These are phyloP conservation scores for Cubamyces lactineus DNA, from an alignment of 768 basidiomycete genomes.

Conservation along the genomic window DNA sequence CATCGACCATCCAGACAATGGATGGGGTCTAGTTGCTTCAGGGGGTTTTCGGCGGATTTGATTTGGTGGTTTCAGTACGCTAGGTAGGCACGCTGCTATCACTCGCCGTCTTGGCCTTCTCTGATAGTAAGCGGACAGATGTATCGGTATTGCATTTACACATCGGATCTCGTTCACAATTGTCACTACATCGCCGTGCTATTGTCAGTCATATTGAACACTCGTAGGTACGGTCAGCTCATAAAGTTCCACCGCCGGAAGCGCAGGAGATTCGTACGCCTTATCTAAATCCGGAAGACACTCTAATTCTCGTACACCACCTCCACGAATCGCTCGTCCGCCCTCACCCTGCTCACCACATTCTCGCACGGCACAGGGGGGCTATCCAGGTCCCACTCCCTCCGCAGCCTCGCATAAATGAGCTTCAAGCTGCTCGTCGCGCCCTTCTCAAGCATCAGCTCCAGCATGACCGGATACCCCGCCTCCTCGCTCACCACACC, in stretches of 20 bases:
- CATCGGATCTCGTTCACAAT: not conserved
- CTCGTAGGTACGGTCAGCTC: not conserved
- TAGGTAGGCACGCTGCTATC: not conserved
- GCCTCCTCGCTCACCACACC: slow-evolving; percentile 44
- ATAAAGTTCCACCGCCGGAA: not conserved
- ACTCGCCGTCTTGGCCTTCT: not conserved
- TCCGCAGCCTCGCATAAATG: slow-evolving; percentile 64
- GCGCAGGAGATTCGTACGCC: not conserved
- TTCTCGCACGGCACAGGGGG: slow-evolving; percentile 27
- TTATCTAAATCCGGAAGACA: not conserved
- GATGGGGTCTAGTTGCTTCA: slow-evolving; percentile 30
- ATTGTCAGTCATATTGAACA: not conserved
- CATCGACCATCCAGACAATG: slow-evolving; percentile 44
- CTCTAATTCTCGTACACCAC: slow-evolving; percentile 36
- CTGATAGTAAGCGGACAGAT: not conserved
- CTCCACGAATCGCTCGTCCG: slow-evolving; percentile 39
- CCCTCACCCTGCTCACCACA: slow-evolving; percentile 23
- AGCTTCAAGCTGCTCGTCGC: slow-evolving; percentile 81
- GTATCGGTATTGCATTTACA: slow-evolving; percentile 1
- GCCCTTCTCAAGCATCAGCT: slow-evolving; percentile 84
- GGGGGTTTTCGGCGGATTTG: slow-evolving; percentile 18
- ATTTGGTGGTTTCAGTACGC: not conserved
- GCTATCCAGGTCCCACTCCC: slow-evolving; percentile 70
- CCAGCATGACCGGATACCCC: slow-evolving; percentile 60
- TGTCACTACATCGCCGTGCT: not conserved